Conservation (phyloP, 306 rosid species). For the Casuarina glauca region DNA sequence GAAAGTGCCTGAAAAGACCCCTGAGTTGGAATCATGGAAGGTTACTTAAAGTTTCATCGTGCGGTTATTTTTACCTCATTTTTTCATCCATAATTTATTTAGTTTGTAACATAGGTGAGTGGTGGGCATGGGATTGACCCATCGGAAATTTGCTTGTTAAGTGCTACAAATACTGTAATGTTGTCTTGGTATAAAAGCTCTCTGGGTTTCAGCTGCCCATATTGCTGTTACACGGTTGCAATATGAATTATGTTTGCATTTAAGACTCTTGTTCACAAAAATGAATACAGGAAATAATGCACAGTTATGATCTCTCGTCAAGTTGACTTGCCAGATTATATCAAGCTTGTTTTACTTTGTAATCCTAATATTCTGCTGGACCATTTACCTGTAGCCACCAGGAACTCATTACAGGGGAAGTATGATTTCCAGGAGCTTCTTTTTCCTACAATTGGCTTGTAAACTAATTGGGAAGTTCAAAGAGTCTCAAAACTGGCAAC, state of each 20-base stretch:
- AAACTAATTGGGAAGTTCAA: neutral
- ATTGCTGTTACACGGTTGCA: constrained; percentile 19
- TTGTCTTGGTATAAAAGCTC: constrained; percentile 28
- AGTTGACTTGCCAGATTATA: neutral
- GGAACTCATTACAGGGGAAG: neutral
- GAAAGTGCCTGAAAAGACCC: constrained; percentile 33
- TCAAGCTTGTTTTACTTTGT: neutral
- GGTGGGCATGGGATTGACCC: constrained; percentile 36
- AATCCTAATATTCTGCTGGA: neutral
- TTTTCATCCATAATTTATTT: constrained; percentile 33
- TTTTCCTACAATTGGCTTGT: neutral
- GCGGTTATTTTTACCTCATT: constrained; percentile 28
- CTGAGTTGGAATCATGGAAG: constrained; percentile 26
- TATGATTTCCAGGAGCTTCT: neutral
- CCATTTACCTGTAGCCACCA: neutral
- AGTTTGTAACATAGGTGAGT: constrained; percentile 40
- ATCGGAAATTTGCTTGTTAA: constrained; percentile 34
- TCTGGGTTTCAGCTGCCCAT: constrained; percentile 31
- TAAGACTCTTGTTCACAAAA: constrained; percentile 27
- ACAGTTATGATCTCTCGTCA: constrained; percentile 2
- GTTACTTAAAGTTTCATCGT: constrained; percentile 31
- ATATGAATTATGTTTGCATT: constrained; percentile 31
- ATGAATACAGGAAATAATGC: constrained; percentile 24
- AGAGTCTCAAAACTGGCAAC: too few species aligned
- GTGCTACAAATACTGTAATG: constrained; percentile 29